phyloP scores from a whole-genome alignment of 2,329 filamentous ascomycete species.

The Pseudogymnoascus pannorum region DNA sequence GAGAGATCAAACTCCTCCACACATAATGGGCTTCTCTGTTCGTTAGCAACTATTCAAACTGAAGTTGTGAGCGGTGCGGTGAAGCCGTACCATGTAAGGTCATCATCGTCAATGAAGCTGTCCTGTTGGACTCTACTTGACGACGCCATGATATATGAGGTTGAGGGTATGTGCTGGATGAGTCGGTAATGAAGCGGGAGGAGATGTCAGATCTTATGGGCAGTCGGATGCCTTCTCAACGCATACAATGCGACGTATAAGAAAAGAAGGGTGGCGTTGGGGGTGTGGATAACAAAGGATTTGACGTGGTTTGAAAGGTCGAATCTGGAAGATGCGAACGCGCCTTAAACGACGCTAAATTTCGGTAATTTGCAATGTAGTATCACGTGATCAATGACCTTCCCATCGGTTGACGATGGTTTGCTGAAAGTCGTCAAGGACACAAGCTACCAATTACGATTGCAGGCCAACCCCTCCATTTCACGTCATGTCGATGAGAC shows the following conservation, averaged over 20 bases:
- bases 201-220: background rate
- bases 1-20: slow-evolving; percentile 98
- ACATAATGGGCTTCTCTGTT: slow-evolving; percentile 71
- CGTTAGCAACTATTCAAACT: slow-evolving; percentile 21
- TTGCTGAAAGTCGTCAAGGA: slow-evolving; percentile 6
- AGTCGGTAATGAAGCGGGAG: background rate
- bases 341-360: slow-evolving; percentile 10
- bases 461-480: slow-evolving; percentile 10
- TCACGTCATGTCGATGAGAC: slow-evolving; percentile 11
- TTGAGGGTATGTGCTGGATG: background rate
- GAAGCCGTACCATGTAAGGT: slow-evolving; percentile 55
- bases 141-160: slow-evolving; percentile 11
- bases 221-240: slow-evolving; percentile 7
- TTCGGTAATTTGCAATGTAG: slow-evolving; percentile 5
- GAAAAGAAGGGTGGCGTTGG: slow-evolving; percentile 7
- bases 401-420: slow-evolving; percentile 2
- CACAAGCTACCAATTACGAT: slow-evolving; percentile 8
- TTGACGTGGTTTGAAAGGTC: slow-evolving; percentile 9
- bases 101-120: slow-evolving; percentile 64
- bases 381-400: background rate
- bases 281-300: slow-evolving; percentile 7
- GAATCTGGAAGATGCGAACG: slow-evolving; percentile 10
- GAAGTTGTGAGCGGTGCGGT: slow-evolving; percentile 13
- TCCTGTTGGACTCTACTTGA: slow-evolving; percentile 43
- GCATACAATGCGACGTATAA: slow-evolving; percentile 9